phyloP scores from a whole-genome alignment of 345 rosid genomes.

The Jatropha curcas region DNA sequence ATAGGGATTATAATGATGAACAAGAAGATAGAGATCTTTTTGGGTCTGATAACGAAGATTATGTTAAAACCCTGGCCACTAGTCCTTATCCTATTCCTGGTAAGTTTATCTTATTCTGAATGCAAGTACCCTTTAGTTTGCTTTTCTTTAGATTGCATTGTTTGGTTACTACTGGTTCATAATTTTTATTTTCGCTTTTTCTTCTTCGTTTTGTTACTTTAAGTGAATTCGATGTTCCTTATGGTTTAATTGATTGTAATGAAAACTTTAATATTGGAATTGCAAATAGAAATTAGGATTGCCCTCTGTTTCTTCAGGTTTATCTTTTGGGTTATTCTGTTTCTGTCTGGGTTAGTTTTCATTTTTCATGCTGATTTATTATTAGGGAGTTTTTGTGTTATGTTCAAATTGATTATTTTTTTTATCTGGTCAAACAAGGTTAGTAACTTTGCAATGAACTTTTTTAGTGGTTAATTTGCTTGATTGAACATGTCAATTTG shows the following conservation, averaged over 20 bases:
- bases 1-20: conserved; percentile 19
- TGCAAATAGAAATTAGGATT: neutral
- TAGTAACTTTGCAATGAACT: neutral
- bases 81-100: conserved; percentile 79
- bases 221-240: neutral
- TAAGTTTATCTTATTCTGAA: conserved; percentile 12
- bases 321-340: neutral
- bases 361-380: neutral
- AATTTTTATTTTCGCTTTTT: neutral
- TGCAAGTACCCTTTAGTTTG: neutral
- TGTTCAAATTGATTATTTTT: neutral
- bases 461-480: neutral
- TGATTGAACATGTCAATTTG: neutral
- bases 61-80: conserved; percentile 66
- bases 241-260: neutral
- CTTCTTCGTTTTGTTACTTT: neutral
- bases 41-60: conserved; percentile 88
- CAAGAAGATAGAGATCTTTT: conserved; percentile 64
- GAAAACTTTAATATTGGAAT: neutral
- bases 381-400: too few species aligned
- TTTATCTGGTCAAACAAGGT: neutral
- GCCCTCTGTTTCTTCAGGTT: neutral
- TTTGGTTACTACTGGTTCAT: neutral
- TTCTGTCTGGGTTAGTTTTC: neutral
- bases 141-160: neutral